Conservation (phyloP, 164 flowering plant genomes). For the Chimonanthus salicifolius region DNA sequence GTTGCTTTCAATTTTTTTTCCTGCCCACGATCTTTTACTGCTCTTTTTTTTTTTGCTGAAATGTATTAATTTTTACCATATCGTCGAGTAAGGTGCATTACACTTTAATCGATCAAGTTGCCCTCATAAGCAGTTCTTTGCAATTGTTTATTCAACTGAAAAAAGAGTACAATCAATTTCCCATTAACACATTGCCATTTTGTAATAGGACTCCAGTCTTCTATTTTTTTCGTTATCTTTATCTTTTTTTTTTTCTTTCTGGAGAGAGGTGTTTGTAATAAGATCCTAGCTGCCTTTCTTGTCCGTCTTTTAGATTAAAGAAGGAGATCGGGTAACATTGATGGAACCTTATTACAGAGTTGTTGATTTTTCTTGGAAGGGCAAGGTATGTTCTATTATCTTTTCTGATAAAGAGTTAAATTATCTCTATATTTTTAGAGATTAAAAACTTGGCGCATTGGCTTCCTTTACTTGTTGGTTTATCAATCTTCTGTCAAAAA, state of each 20-base stretch:
- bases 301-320: slow-evolving; percentile 46
- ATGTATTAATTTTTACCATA: too few relatives aligned
- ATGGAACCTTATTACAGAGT: slow-evolving; percentile 53
- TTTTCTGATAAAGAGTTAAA: background rate
- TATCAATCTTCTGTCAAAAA: too few relatives aligned
- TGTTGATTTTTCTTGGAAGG: slow-evolving; percentile 66
- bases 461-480: too few relatives aligned
- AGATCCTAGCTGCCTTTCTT: background rate
- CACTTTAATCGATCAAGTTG: background rate
- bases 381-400: slow-evolving; percentile 41
- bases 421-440: background rate
- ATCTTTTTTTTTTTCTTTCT: too few relatives aligned
- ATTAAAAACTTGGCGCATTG: too few relatives aligned
- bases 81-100: background rate
- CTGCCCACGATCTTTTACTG: too few relatives aligned
- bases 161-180: background rate
- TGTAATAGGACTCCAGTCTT: too few relatives aligned
- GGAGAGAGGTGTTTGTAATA: background rate
- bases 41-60: too few relatives aligned
- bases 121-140: background rate
- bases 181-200: too few relatives aligned
- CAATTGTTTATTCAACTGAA: background rate
- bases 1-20: too few relatives aligned
- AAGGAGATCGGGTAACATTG: slow-evolving; percentile 63
- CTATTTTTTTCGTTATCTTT: too few relatives aligned